A percentile compares a stretch with the other conserved stretches of the same genome.
phyloP scores from a whole-genome alignment of 2,329 filamentous ascomycete genomes.

The Colletotrichum coccodes region DNA sequence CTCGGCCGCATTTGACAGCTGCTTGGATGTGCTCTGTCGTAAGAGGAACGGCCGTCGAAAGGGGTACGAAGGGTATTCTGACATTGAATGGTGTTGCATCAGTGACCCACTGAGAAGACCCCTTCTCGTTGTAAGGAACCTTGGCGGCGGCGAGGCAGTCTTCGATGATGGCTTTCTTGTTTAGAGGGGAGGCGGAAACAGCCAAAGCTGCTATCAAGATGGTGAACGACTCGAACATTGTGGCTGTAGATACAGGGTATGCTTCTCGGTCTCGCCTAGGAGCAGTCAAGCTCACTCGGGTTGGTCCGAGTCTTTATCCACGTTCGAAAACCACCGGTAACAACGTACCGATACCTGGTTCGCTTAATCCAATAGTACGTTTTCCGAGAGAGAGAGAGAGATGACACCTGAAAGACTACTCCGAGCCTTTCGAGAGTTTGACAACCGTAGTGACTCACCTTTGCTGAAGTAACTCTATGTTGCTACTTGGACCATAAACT shows the following conservation, averaged over 20 bases:
- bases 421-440: background rate
- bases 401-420: no score
- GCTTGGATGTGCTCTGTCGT: conserved; percentile 51
- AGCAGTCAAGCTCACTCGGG: background rate
- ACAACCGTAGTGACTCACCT: no score
- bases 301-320: background rate
- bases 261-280: background rate
- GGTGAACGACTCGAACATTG: background rate
- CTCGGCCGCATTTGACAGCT: conserved; percentile 56
- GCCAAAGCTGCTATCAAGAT: background rate
- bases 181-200: background rate
- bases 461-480: no score
- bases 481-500: no score
- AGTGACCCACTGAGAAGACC: conserved; percentile 42
- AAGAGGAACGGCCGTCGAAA: conserved; percentile 43
- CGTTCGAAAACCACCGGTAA: no score
- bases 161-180: conserved; percentile 32
- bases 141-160: conserved; percentile 37
- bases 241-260: background rate
- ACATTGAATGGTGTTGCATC: conserved; percentile 47
- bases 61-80: conserved; percentile 43
- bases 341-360: no score
- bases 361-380: no score
- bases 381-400: background rate
- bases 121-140: conserved; percentile 36